phyloP scores from a whole-genome alignment of 805 yeast species.

The Candida dajiaensis region DNA sequence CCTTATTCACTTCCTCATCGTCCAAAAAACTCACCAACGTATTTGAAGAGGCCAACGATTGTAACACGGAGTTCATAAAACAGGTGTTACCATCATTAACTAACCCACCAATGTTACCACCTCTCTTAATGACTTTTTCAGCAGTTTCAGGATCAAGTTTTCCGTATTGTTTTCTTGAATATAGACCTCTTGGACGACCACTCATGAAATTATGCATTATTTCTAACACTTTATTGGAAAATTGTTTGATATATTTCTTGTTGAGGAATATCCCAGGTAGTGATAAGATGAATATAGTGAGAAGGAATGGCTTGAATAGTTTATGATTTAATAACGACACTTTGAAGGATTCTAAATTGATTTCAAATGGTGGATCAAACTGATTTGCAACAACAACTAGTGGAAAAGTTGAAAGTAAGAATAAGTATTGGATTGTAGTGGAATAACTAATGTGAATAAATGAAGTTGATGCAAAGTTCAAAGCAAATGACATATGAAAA shows the following conservation, averaged over 20 bases:
- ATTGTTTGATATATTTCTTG: background rate
- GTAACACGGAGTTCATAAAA: slow-evolving; percentile 88
- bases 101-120: slow-evolving; percentile 81
- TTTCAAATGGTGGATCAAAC: background rate
- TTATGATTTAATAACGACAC: background rate
- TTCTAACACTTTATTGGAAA: background rate
- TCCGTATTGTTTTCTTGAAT: background rate
- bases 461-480: background rate
- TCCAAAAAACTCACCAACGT: slow-evolving; percentile 53
- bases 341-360: background rate
- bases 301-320: background rate
- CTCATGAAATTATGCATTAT: slow-evolving; percentile 3
- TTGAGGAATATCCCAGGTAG: background rate
- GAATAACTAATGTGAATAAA: background rate
- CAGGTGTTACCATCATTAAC: slow-evolving; percentile 91
- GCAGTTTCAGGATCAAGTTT: slow-evolving; percentile 10
- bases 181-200: background rate
- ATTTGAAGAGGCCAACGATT: slow-evolving; percentile 70
- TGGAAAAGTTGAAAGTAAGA: background rate
- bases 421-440: background rate
- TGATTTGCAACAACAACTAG: background rate
- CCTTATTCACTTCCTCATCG: slow-evolving; percentile 24
- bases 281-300: slow-evolving; percentile 2
- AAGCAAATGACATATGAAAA: background rate
- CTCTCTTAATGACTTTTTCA: slow-evolving; percentile 43